Base-by-base conservation (phyloP, 805 yeast species). In the Suhomyces faveliae region DNA sequence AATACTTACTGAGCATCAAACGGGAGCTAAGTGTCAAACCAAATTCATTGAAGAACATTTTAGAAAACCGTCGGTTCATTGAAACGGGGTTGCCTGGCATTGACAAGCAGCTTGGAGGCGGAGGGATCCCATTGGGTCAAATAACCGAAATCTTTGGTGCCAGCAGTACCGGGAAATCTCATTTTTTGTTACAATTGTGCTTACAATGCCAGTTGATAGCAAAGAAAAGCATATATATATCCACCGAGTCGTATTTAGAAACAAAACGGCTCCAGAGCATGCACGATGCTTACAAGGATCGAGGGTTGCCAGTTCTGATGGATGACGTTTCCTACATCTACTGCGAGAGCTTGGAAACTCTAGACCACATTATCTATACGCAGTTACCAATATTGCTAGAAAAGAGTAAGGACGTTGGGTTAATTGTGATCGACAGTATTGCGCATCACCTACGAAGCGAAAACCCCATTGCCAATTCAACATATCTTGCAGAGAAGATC, bases 151-250 rank as follows among this genome's bases (percentile, higher is more conserved):
- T 92, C 3, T 83, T 82, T 55, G 98, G 98, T 0, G 86, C 85
- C 21, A 82, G 95, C 43, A 87, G 95, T 0, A 77, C 87, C 0
- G 98, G 97, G 0, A 92, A 92, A 59, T 84, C 97, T 0, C 95
- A 91, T 55, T 66, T 91, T 3, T 67, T 87, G 21, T 75, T 84
- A 69, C 92, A 85, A 53, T 57, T 90, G 44, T 73, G 86, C 1
- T 67, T 82, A 3, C 68, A 82, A 2, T 80, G 84, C 10, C 89
- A 84, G 53, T 15, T 50, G 21, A 8, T 13, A 8, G 2, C 27
- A 9, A 38, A 42, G 17, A 39, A 46, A 29, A 43, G 51, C 13
- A 53, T 90, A n/a, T 85, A 77, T 57, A 81, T 91, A 0, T 79
- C 89, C 0, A 91, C 97, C 0, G 97, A 91, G 60, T 79, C 87